phyloP scores from a whole-genome alignment of 1,284 basidiomycete species.

The Thecaphora thlaspeos region DNA sequence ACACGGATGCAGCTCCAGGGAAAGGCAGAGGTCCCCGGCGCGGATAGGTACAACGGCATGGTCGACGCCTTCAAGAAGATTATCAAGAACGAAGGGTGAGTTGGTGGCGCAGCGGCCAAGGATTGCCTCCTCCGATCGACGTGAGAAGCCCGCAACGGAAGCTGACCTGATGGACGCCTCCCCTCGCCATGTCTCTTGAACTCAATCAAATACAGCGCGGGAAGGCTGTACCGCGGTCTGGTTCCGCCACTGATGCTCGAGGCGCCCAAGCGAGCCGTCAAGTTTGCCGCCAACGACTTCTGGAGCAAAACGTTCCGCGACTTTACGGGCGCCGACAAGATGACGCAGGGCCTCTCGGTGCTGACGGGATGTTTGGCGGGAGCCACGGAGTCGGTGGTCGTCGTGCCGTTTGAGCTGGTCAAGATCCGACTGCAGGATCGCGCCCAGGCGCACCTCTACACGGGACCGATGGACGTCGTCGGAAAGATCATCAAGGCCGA shows the following conservation, averaged over 20 bases:
- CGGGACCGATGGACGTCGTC: conserved; percentile 88
- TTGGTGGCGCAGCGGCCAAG: no score
- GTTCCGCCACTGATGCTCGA: conserved; percentile 91
- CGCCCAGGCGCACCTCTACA: conserved; percentile 78
- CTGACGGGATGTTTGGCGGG: conserved; percentile 90
- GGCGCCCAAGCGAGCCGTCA: conserved; percentile 95
- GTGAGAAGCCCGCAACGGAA: no score
- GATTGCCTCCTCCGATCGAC: no score
- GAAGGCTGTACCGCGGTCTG: conserved; percentile 87
- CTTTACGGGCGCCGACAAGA: conserved; percentile 72
- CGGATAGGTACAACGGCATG: conserved; percentile 64
- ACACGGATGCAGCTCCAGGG: conserved; percentile 95
- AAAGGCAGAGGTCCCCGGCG: conserved; percentile 65
- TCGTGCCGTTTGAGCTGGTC: conserved; percentile 95
- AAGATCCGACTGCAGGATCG: conserved; percentile 89
- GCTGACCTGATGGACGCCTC: background rate
- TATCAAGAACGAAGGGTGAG: conserved; percentile 77
- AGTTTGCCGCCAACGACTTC: conserved; percentile 86
- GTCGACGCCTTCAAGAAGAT: conserved; percentile 76
- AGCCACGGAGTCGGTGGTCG: conserved; percentile 89
- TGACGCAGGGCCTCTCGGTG: conserved; percentile 82
- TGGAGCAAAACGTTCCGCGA: conserved; percentile 66
- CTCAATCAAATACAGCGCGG: conserved; percentile 58
- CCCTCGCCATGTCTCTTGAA: no score
- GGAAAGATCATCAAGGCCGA: conserved; percentile 83